Base-by-base conservation (phyloP, 1,284 basidiomycete genomes). In the Pseudomicrostroma phylloplanum region DNA sequence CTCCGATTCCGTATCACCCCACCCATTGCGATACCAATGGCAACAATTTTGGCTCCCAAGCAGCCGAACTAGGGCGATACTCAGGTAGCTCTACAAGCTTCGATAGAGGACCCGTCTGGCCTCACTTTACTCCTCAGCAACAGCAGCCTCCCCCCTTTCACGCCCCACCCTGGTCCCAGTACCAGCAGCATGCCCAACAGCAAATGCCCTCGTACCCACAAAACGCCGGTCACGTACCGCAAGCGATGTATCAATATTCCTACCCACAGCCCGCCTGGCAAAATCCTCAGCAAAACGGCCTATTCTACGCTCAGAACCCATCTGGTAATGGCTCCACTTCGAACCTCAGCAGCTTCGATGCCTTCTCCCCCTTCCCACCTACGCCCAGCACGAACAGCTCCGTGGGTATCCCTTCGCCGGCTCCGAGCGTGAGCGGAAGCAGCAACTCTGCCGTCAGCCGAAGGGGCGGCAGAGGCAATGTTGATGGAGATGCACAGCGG, bases 301-400 rank as follows among this genome's bases (percentile, higher is more conserved):
- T 36, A 9, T 36, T 4, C 30, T 36, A 36, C 9, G 30, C 30
- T 36, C 30, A 36, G 30, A 36, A 36, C 9, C 43, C 43, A 4
- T 21, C 43, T 21, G 15, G 17, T n/a, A 48, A 48, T 48, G 43
- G 43, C 15, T 48, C 43, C 6, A 48, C 43, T n/a, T 48, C 43
- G 6, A 48, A 48, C 12, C 43, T 48, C 43, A 48, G 43, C 51
- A 54, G 25, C 26, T 13, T 54, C 25, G 51, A 54, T 26, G 51
- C 51, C 51, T 54, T 54, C 21, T 54, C 51, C 15, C 51, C 51
- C 6, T 54, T 54, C 21, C 51, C 51, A 8, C 51, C 51, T 15
- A 54, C 51, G 21, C 51, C 51, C 51, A 54, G 51, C 25, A 26
- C 21, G 6, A 54, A 21, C 21, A 26, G 51, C n/a, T 23, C 21